These are phyloP conservation scores for Stylonectria norvegica DNA, from an alignment of 2,329 filamentous ascomycete genomes.

Conservation along the genomic window DNA sequence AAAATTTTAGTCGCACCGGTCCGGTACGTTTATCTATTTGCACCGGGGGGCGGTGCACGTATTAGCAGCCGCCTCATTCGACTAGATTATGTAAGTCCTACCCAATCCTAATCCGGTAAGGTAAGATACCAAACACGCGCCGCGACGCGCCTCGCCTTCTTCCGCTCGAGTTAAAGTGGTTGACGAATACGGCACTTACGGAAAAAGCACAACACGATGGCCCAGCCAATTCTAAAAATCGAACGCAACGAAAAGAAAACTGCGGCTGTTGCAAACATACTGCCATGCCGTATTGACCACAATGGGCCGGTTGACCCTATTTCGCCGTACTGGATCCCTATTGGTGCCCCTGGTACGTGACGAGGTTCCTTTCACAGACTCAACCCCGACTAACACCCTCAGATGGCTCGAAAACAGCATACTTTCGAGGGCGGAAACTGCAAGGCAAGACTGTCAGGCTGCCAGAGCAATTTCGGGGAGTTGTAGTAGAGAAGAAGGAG, in stretches of 20 bases:
- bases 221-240: constrained; percentile 42
- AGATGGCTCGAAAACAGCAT: constrained; percentile 56
- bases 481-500: constrained; percentile 48
- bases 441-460: constrained; percentile 63
- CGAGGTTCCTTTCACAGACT: background rate
- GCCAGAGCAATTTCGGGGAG: constrained; percentile 67
- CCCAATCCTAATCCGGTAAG: no score
- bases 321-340: constrained; percentile 68
- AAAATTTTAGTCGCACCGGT: no score
- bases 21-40: no score
- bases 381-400: constrained; percentile 6
- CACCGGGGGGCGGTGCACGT: no score
- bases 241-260: constrained; percentile 19
- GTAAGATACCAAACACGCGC: constrained; percentile 6
- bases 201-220: constrained; percentile 30
- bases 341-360: constrained; percentile 41
- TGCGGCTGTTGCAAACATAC: constrained; percentile 62
- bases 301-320: constrained; percentile 65
- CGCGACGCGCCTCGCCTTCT: constrained; percentile 24
- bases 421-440: constrained; percentile 79
- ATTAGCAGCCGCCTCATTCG: no score
- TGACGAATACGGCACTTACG: background rate
- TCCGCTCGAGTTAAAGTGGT: background rate
- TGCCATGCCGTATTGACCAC: constrained; percentile 79
- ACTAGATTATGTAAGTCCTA: constrained; percentile 9